Conservation (phyloP, 2,329 filamentous ascomycete species). For the Penicillium sp. region DNA sequence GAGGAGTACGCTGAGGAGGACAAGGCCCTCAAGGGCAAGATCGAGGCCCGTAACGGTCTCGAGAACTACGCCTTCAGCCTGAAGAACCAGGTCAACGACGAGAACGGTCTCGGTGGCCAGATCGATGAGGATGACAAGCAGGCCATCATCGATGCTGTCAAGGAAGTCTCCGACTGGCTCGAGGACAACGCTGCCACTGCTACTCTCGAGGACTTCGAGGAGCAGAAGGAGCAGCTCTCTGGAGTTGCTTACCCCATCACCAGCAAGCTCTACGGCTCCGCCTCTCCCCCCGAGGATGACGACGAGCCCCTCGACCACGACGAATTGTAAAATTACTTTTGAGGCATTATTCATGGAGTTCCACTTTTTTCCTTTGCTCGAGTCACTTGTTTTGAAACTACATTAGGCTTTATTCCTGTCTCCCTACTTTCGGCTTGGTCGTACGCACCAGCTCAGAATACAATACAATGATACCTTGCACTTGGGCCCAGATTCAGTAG, state of each 20-base stretch:
- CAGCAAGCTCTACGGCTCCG: constrained; percentile 85
- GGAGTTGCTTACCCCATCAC: constrained; percentile 98
- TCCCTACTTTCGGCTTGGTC: constrained; percentile 1
- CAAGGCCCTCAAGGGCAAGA: constrained; percentile 95
- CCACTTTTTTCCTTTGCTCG: constrained; percentile 26
- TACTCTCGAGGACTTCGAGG: constrained; percentile 91
- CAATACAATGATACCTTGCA: constrained; percentile 29
- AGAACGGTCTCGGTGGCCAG: constrained; percentile 96
- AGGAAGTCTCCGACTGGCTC: constrained; percentile 96
- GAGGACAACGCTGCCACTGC: constrained; percentile 90
- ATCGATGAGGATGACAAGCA: constrained; percentile 99
- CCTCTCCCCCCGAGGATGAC: constrained; percentile 66
- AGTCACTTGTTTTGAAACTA: constrained; percentile 22
- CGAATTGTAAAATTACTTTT: constrained; percentile 67
- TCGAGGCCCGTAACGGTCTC: constrained; percentile 92
- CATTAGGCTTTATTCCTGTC: constrained; percentile 12
- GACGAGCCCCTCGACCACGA: constrained; percentile 72
- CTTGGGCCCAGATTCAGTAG: background rate
- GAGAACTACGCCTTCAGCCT: constrained; percentile 99
- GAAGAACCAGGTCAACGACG: constrained; percentile 98
- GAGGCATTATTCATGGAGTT: constrained; percentile 41
- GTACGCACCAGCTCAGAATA: constrained; percentile 6
- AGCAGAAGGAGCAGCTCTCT: constrained; percentile 99
- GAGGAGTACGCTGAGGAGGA: constrained; percentile 99
- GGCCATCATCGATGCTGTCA: constrained; percentile 89